Base-by-base conservation (phyloP, 2,329 filamentous ascomycete species). In the Boeremia lycopersici region DNA sequence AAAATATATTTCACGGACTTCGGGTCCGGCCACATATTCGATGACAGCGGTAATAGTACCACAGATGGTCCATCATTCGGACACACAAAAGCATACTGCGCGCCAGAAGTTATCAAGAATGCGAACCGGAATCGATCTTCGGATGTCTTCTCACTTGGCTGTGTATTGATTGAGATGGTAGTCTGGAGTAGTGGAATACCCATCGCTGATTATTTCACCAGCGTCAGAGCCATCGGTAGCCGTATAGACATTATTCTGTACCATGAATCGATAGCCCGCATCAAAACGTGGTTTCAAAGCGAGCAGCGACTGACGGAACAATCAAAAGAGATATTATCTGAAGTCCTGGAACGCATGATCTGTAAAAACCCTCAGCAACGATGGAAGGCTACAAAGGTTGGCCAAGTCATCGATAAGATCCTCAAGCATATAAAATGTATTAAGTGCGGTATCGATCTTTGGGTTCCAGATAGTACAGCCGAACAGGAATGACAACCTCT, bases 61-160 rank as follows among this genome's bases (percentile, higher is more conserved):
- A 69, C 66, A 0, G 34, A 42, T 2, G 61, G 59, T 3, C 4
- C 19, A 0, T 42, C 57, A 0, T 31, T 38, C 2, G 48, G 54
- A 3, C 62, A 53, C 19, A 68, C 66, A 5, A 56, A 47, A 0
- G 43, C 57, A 12, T 68, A 64, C 38, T 57, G 59, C 11, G 63
- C 66, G 0, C 66, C 66, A 6, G 66, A 69, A 35, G 65, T 69
- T 0, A 43, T 52, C 8, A 49, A 41, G 6, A 48, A 45, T 6
- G 46, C 40, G 1, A 26, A 29, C 2, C 56, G 64, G 1, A 67
- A 67, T 12, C 39, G 54, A 11, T 53, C 51, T 1, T 63, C 63
- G 3, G 65, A 69, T 49, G 60, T 69, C 3, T 69, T 60, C 48
- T 66, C 63, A 0, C 47, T 69, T 3, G 66, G 64, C 1, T 65